Percentiles rank a stretch among this genome's conserved stretches.
phyloP scores from a whole-genome alignment of 2,329 filamentous ascomycete species.

The Calonectria leucothoes region DNA sequence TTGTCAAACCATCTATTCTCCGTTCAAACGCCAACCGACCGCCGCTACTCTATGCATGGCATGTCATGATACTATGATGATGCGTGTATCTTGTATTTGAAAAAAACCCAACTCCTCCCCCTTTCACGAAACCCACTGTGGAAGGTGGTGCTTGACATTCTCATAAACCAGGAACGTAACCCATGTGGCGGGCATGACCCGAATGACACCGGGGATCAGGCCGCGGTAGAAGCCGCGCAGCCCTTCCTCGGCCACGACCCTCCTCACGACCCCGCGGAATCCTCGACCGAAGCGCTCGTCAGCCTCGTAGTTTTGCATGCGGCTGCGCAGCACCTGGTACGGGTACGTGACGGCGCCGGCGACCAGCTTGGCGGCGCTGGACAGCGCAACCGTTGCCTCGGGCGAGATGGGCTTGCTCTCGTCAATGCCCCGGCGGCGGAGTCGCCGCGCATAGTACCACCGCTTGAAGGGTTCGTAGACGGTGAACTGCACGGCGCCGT shows the following conservation, averaged over 20 bases:
- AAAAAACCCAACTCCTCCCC: neutral
- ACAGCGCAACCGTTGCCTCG: constrained; percentile 83
- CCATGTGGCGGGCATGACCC: constrained; percentile 94
- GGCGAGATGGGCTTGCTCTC: constrained; percentile 64
- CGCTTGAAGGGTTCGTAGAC: constrained; percentile 83
- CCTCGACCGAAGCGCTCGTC: constrained; percentile 79
- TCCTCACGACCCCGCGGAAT: constrained; percentile 74
- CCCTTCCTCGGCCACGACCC: constrained; percentile 85
- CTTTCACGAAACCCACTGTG: constrained; percentile 50
- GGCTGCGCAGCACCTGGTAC: constrained; percentile 90
- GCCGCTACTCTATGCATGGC: neutral
- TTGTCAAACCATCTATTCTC: neutral
- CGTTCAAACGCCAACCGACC: neutral
- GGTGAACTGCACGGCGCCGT: constrained; percentile 95
- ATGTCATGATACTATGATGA: no score
- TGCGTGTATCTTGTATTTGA: neutral
- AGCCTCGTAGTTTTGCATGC: constrained; percentile 90
- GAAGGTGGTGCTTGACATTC: constrained; percentile 83
- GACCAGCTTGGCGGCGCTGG: constrained; percentile 84
- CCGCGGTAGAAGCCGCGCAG: constrained; percentile 90
- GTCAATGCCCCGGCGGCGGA: constrained; percentile 30
- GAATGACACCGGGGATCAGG: constrained; percentile 86
- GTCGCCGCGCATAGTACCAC: constrained; percentile 63
- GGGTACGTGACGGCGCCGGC: constrained; percentile 94
- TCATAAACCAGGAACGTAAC: constrained; percentile 98